A percentile compares a stretch with the other conserved stretches of the same genome.
Evolutionary conservation across 2,329 filamentous ascomycete species (phyloP).

Genomic region (Trichothecium sympodiale): DNA sequence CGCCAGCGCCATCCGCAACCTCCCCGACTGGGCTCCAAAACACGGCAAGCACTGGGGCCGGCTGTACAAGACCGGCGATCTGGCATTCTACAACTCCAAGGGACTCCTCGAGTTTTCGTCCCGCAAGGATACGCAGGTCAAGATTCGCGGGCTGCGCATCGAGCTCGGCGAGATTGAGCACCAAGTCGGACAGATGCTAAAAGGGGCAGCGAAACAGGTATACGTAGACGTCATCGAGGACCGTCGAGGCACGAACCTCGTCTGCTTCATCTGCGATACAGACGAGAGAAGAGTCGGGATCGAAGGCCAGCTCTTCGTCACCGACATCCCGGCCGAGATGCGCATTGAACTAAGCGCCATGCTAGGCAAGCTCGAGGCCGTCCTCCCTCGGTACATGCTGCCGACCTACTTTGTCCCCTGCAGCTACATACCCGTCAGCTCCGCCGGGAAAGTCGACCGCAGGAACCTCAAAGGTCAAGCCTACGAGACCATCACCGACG

Average conservation of each 20-base stretch:
- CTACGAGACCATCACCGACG: slow-evolving; percentile 4
- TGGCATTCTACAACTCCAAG: slow-evolving; percentile 11
- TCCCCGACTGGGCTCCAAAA: slow-evolving; percentile 13
- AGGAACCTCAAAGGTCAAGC: slow-evolving; percentile 3
- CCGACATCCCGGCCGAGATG: background rate
- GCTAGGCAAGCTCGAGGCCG: slow-evolving; percentile 7
- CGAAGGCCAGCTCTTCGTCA: background rate
- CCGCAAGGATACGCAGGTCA: slow-evolving; percentile 43
- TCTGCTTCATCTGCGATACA: slow-evolving; percentile 22
- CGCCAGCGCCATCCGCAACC: slow-evolving; percentile 13
- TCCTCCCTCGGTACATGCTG: slow-evolving; percentile 27
- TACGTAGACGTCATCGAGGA: slow-evolving; percentile 30
- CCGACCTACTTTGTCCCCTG: slow-evolving; percentile 29
- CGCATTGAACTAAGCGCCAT: background rate
- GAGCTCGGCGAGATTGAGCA: slow-evolving; percentile 15
- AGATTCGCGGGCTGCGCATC: slow-evolving; percentile 41
- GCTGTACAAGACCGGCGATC: slow-evolving; percentile 6
- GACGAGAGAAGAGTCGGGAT: slow-evolving; percentile 1
- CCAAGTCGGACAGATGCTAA: slow-evolving; percentile 1
- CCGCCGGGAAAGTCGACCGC: slow-evolving; percentile 27
- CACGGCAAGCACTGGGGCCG: slow-evolving; percentile 6
- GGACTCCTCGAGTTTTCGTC: slow-evolving; percentile 30
- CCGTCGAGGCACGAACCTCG: slow-evolving; percentile 28
- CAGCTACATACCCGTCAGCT: slow-evolving; percentile 25
- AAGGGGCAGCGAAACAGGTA: slow-evolving; percentile 5